These are phyloP conservation scores for Colletotrichum sp. DNA, from an alignment of 2,329 filamentous ascomycete species.

Conservation along the genomic window DNA sequence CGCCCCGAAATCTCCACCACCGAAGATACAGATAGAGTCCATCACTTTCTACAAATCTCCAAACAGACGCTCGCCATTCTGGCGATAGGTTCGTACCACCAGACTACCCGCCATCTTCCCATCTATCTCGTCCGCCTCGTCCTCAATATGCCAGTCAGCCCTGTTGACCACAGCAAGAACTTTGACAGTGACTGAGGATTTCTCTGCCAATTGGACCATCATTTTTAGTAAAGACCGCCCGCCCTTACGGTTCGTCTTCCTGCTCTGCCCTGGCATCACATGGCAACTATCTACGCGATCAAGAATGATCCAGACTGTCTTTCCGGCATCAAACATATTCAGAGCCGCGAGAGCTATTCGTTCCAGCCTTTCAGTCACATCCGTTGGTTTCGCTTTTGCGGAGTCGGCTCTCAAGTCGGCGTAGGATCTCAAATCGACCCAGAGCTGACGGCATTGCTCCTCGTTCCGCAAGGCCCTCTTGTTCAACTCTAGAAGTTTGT, in stretches of 20 bases:
- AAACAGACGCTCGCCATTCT: background rate
- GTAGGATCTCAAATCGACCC: background rate
- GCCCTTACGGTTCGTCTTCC: background rate
- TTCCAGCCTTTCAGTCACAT: background rate
- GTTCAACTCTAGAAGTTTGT: background rate
- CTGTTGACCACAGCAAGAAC: background rate
- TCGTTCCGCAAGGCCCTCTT: background rate
- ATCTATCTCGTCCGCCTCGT: background rate
- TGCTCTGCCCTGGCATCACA: background rate
- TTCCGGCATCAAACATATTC: background rate
- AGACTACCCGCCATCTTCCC: background rate
- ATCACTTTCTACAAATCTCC: background rate
- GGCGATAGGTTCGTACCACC: background rate
- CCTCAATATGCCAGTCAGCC: background rate
- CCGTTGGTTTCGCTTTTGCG: background rate
- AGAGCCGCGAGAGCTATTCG: background rate
- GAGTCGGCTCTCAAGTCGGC: background rate
- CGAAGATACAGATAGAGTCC: background rate
- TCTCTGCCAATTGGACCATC: background rate
- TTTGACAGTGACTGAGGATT: background rate
- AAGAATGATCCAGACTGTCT: background rate
- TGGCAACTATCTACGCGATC: background rate
- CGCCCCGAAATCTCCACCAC: background rate
- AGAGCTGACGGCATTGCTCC: background rate
- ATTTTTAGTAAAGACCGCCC: background rate